Evolutionary conservation across 2,329 filamentous ascomycete species (phyloP), one percentile per base, ranked within the genome.

Genomic region (Phaeoacremonium minimum): DNA sequence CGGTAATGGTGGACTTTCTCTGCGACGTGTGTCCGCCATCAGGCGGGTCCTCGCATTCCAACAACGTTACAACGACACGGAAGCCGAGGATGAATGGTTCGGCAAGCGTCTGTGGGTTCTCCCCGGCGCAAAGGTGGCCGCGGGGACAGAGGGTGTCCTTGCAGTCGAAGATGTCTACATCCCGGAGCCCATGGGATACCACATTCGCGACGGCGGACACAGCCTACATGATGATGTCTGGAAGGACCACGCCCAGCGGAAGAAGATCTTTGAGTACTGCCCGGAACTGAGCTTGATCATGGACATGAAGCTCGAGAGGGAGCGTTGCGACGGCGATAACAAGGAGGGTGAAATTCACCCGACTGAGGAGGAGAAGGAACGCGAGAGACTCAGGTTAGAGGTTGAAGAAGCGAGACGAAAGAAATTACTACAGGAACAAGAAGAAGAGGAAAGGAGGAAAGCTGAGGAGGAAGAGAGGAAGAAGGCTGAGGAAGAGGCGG

Each of bases 31-130:
- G 2, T 73, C 69, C 2, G 57, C 67, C n/a, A 71, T 77, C 35
- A 55, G 58, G 6, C 60, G 62, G 15, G 57, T 77, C 4, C 59
- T 78, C 11, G 47, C 49, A 19, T 71, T 71, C 44, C 71, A 77
- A 44, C 55, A 56, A 15, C 64, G 74, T n/a, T 61, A 60, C 46
- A 72, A 73, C 52, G 54, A 73, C 48, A 65, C 65, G 9, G 60
- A 68, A 26, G 58, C 73, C 28, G 75, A 78, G 49, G 74, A 77
- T 37, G 64, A 73, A 40, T 79, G 75, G 75, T 71, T 76, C 40
- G 65, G 66, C 11, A 62, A 63, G 42, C 64, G 73, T 4, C 49
- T 77, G 17, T 64, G 62, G 34, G 49, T 65, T 20, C 50, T 75
- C 18, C 69, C 71, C 1, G 68, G 66, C 15, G 66, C 67, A 7